Conservation (phyloP, 768 basidiomycete genomes). For the Rhodotorula babjevae region DNA sequence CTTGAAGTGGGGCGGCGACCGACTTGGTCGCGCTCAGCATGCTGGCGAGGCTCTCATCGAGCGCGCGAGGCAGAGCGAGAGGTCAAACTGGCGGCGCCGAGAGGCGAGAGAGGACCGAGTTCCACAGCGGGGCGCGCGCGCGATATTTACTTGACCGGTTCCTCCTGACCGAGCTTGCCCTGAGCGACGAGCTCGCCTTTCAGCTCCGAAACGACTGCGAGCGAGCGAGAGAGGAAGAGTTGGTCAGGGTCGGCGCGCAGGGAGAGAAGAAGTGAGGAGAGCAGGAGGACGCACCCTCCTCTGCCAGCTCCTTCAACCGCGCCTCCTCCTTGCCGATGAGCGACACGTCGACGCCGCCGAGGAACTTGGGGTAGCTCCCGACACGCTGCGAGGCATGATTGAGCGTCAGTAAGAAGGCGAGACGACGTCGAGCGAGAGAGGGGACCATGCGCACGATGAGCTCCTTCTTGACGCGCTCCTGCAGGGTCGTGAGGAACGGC, state of each 20-base stretch:
- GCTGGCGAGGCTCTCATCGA: no score
- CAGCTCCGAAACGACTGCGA: conserved; percentile 49
- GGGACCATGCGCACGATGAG: conserved; percentile 69
- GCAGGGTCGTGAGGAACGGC: conserved; percentile 75
- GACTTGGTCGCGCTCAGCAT: no score
- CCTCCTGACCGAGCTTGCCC: conserved; percentile 43
- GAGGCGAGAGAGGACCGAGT: no score
- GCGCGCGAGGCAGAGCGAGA: no score
- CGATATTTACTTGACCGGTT: neutral
- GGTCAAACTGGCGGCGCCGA: no score
- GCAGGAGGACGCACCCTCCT: conserved; percentile 44
- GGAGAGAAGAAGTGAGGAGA: no score
- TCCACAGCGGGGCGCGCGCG: neutral
- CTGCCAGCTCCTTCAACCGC: conserved; percentile 48
- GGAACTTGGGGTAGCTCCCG: conserved; percentile 42
- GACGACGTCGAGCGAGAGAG: conserved; percentile 45
- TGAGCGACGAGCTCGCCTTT: conserved; percentile 48
- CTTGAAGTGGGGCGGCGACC: no score
- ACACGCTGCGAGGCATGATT: conserved; percentile 7
- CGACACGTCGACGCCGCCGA: conserved; percentile 64
- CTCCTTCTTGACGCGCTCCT: conserved; percentile 65
- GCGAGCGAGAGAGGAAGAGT: conserved; percentile 52
- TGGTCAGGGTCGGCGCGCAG: neutral
- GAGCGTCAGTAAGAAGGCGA: neutral
- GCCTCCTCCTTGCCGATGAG: conserved; percentile 55